Percentiles rank a stretch among this genome's conserved stretches.
Evolutionary conservation across 805 yeast genomes (phyloP).

Genomic region (Nakazawaea wyomingensis): DNA sequence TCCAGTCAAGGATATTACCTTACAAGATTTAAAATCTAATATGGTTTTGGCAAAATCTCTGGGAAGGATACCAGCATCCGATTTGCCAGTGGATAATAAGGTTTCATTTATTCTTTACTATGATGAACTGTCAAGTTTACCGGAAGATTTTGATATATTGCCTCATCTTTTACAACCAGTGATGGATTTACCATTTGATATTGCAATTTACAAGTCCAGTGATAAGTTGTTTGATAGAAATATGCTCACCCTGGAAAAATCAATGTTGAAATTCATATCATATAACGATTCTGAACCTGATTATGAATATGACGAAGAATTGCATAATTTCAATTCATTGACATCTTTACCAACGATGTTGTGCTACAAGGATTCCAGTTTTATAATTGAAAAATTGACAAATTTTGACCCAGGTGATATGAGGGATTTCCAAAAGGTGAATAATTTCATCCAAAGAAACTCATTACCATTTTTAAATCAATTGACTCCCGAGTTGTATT

Average conservation of each 20-base stretch:
- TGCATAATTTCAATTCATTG: constrained; percentile 45
- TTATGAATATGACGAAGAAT: constrained; percentile 36
- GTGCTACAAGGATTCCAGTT: constrained; percentile 52
- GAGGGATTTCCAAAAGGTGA: constrained; percentile 42
- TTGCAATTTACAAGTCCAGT: constrained; percentile 47
- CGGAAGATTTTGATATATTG: constrained; percentile 60
- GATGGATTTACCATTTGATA: constrained; percentile 50
- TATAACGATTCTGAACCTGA: constrained; percentile 30
- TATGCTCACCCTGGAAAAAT: constrained; percentile 34
- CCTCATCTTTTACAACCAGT: constrained; percentile 57
- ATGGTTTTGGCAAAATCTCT: constrained; percentile 16
- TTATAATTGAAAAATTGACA: constrained; percentile 48
- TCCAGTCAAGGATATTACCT: constrained; percentile 28
- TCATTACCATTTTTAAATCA: constrained; percentile 50
- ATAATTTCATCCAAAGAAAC: constrained; percentile 44
- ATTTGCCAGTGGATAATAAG: constrained; percentile 31
- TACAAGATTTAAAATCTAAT: constrained; percentile 19
- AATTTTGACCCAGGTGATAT: constrained; percentile 61
- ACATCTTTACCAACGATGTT: constrained; percentile 60
- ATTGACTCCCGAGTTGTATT: constrained; percentile 34
- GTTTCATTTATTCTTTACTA: constrained; percentile 50
- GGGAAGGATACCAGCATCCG: constrained; percentile 17
- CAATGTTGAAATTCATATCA: constrained; percentile 38
- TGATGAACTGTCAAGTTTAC: constrained; percentile 43
- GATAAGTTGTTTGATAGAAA: constrained; percentile 36